Evolutionary conservation across 2,329 filamentous ascomycete genomes (phyloP), one percentile per base, ranked within the genome.

Genomic region (Monilinia vaccinii-corymbosi): DNA sequence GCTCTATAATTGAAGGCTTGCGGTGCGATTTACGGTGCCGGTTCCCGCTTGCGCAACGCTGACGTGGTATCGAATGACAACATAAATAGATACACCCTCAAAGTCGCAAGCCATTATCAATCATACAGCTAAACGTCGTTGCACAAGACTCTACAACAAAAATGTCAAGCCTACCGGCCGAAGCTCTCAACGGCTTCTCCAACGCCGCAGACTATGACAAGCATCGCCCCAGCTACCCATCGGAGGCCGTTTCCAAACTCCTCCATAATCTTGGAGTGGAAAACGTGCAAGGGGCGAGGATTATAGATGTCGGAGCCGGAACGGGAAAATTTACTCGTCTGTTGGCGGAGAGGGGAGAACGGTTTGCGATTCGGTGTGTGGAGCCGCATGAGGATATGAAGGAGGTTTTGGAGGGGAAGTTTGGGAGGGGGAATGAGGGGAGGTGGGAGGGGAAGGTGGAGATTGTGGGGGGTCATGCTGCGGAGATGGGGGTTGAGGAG

Each of bases 241-340:
- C 76, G 1, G 77, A 78, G 60, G 81, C 83, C 5, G 80, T 88
- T 16, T 74, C 81, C 23, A 72, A 74, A 40, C 79, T 91, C 21
- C 78, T 91, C 4, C 66, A 70, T 18, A 75, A 78, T 52, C 74
- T 87, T n/a, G 73, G 75, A 7, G 71, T 89, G 10, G 73, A 76
- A 32, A 77, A 75, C 31, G 68, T 76, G 21, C 56, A 72, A 8
- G 73, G 75, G 49, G 79, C 79, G 16, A 77, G 73, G 48, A 73
- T 89, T 45, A 71, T 88, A 28, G 86, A 89, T 69, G 75, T 89
- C 21, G 86, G 80, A 1, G 83, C 85, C 3, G 86, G 86, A 0
- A 88, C 86, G 0, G 87, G 87, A 31, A 88, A 88, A 68, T 85
- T 89, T 68, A 89, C 86, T 0, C 82, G 86, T 70, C 66, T 79